Evolutionary conservation across 768 basidiomycete genomes (phyloP), one percentile per base, ranked within the genome.

Genomic region (Psilocybe cyanescens): DNA sequence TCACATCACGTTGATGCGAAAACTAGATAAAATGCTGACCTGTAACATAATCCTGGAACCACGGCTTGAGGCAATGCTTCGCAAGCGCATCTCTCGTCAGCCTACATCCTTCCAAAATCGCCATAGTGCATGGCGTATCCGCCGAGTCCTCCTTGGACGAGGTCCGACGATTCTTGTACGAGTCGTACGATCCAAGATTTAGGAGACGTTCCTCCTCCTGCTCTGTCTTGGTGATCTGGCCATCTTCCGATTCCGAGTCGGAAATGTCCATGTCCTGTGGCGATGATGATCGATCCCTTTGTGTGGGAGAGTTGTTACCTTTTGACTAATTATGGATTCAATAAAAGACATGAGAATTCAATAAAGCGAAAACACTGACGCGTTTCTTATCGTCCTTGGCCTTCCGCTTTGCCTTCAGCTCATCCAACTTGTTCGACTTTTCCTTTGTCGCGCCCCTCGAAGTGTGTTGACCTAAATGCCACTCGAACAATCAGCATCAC

Each of bases 341-440:
- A 24, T 14, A 24, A 41, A n/a, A 47, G 37, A 16, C 3, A 41
- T 29, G 24, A 28, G 3, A 12, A 31, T 9, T 19, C 48, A 28
- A 44, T 19, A 30, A 49, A 58, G 11, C 5, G 46, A 30, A n/a
- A 29, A 49, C 17, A 67, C 86, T 64, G 74, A 95, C 95, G 62
- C 89, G 84, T 72, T 89, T 91, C 75, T 90, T 89, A 74, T 96
- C 93, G 65, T 90, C 93, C 76, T 95, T 96, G 8, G 93, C 94
- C 68, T 89, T 92, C 37, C 96, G 84, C 68, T 82, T 89, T 4
- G 90, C 92, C 76, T 91, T 96, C 29, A 97, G 81, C 71, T 95
- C 95, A 62, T 91, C 91, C 8, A 95, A 81, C 69, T 89, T 91
- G 57, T 83, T 82, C 3, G 82, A 80, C 78, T 94, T 94, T 73